Evolutionary conservation across 495 filamentous ascomycete species (phyloP).

Genomic region (Xylaria intraflava): DNA sequence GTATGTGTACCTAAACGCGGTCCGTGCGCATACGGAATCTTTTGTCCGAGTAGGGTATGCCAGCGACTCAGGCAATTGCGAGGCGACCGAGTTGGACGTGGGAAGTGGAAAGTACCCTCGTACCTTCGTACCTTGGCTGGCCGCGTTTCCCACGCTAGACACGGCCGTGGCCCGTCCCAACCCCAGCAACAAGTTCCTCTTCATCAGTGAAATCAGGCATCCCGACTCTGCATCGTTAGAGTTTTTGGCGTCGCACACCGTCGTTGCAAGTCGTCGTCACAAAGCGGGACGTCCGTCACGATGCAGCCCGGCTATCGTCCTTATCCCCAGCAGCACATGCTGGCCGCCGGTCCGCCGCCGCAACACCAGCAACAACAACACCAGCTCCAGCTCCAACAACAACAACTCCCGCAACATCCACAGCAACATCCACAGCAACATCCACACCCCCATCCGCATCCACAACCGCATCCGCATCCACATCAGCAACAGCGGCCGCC

Average conservation of each 20-base stretch:
- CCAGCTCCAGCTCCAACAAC: background rate
- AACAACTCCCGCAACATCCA: conserved; percentile 14
- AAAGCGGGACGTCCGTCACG: conserved; percentile 14
- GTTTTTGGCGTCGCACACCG: conserved; percentile 10
- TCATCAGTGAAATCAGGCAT: background rate
- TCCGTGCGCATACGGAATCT: too few relatives aligned
- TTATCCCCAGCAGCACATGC: conserved; percentile 33
- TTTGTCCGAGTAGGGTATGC: too few relatives aligned
- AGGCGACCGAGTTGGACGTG: too few relatives aligned
- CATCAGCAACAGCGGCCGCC: conserved; percentile 29
- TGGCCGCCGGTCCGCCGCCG: conserved; percentile 15
- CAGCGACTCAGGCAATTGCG: too few relatives aligned
- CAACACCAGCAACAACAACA: background rate
- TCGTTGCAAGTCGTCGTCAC: conserved; percentile 5
- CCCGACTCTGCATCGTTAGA: conserved; percentile 2
- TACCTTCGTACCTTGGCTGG: too few relatives aligned
- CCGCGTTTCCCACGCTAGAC: background rate
- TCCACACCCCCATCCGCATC: background rate
- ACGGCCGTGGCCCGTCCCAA: too few relatives aligned
- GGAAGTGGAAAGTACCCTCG: too few relatives aligned
- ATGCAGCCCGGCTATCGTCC: conserved; percentile 45
- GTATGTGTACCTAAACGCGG: too few relatives aligned
- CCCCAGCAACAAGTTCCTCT: background rate
- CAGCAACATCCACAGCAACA: conserved; percentile 25
- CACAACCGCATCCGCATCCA: conserved; percentile 6